A percentile compares a stretch with the other conserved stretches of the same genome.
Evolutionary conservation across 352 stramenopile genomes (phyloP).

Genomic region (Peronospora belbahrii): DNA sequence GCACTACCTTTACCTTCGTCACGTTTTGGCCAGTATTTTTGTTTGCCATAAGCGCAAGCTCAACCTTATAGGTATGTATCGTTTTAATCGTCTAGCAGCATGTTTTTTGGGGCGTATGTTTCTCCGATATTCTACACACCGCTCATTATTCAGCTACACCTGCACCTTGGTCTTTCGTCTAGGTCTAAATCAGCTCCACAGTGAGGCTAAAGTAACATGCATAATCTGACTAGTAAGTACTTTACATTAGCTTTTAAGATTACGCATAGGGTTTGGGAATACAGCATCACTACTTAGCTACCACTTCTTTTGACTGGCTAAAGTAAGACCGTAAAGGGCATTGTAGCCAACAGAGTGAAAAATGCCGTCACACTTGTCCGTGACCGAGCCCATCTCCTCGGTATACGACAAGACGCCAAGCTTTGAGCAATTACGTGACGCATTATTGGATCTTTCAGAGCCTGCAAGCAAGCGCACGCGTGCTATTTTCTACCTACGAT

Average conservation of each 20-base stretch:
- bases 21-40: too few species aligned
- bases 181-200: not conserved
- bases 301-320: conserved; percentile 5
- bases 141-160: too few species aligned
- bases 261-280: too few species aligned
- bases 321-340: not conserved
- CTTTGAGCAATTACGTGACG: conserved; percentile 50
- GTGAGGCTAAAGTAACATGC: not conserved
- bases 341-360: conserved; percentile 13
- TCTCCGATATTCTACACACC: too few species aligned
- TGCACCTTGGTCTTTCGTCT: too few species aligned
- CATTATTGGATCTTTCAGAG: conserved; percentile 74
- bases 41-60: too few species aligned
- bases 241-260: conserved; percentile 4
- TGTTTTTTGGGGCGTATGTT: too few species aligned
- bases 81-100: too few species aligned
- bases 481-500: conserved; percentile 88
- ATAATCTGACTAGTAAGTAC: conserved; percentile 1
- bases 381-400: conserved; percentile 14
- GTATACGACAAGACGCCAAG: conserved; percentile 27
- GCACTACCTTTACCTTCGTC: too few species aligned
- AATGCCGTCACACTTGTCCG: conserved; percentile 23
- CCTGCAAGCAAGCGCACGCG: conserved; percentile 87
- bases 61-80: too few species aligned
- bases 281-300: too few species aligned